phyloP scores from a whole-genome alignment of 2,329 filamentous ascomycete genomes.

The Xylariaceae sp. region DNA sequence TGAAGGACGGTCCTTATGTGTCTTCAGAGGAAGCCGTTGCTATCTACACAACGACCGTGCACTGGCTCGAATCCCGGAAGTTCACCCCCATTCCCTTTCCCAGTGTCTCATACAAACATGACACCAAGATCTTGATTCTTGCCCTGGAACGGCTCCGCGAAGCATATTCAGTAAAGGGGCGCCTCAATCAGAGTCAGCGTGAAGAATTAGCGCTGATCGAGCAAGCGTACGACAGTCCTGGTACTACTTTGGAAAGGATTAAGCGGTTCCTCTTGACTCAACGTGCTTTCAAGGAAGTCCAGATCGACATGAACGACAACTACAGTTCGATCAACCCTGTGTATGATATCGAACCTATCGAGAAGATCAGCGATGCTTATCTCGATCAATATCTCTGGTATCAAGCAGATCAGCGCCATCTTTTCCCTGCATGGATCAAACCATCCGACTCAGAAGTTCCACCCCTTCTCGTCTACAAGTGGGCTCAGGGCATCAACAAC shows the following conservation, averaged over 20 bases:
- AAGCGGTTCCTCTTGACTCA: conserved; percentile 97
- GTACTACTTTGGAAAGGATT: conserved; percentile 91
- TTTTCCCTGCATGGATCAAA: conserved; percentile 99
- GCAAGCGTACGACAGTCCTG: conserved; percentile 96
- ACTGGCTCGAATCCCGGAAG: conserved; percentile 97
- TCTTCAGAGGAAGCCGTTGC: conserved; percentile 98
- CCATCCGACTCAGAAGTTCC: conserved; percentile 97
- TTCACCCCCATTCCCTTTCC: conserved; percentile 99
- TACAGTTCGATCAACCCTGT: conserved; percentile 99
- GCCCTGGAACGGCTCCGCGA: conserved; percentile 90
- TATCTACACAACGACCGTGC: conserved; percentile 97
- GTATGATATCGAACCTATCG: conserved; percentile 97
- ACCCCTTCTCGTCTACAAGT: conserved; percentile 92
- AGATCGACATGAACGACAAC: conserved; percentile 99
- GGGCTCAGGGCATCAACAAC: conserved; percentile 99
- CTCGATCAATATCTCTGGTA: conserved; percentile 99
- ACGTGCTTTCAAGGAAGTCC: conserved; percentile 97
- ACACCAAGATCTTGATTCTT: conserved; percentile 96
- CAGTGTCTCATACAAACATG: conserved; percentile 98
- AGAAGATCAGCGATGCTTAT: conserved; percentile 99
- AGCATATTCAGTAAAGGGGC: conserved; percentile 95
- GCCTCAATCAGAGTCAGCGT: conserved; percentile 94
- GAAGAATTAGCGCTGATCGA: conserved; percentile 96
- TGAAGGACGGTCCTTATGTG: conserved; percentile 98
- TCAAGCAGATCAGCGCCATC: conserved; percentile 91